Evolutionary conservation across 169 alveolate species (phyloP).

Genomic region (Plasmodium yoelii): DNA sequence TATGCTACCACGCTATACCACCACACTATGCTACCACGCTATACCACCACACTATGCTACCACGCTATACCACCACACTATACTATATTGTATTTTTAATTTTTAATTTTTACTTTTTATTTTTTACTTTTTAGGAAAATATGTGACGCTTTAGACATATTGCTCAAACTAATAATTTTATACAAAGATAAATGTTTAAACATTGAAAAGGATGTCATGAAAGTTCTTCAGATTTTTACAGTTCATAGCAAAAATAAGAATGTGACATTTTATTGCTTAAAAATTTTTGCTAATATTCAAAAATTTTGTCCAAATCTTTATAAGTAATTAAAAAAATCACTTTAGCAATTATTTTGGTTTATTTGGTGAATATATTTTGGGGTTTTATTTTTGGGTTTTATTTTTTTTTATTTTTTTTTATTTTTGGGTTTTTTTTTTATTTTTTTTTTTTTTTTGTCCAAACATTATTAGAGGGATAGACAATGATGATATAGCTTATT

Average conservation of each 20-base stretch:
- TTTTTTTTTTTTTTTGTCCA: background rate
- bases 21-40: too few relatives aligned
- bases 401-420: too few relatives aligned
- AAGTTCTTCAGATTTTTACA: constrained; percentile 59
- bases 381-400: too few relatives aligned
- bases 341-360: background rate
- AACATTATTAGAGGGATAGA: constrained; percentile 50
- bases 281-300: constrained; percentile 73
- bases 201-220: constrained; percentile 62
- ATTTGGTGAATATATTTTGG: too few relatives aligned
- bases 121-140: constrained; percentile 20
- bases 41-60: too few relatives aligned
- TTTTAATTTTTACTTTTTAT: too few relatives aligned
- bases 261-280: constrained; percentile 52
- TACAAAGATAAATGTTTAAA: constrained; percentile 72
- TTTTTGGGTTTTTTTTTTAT: too few relatives aligned
- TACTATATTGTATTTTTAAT: too few relatives aligned
- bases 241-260: constrained; percentile 62
- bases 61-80: too few relatives aligned
- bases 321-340: constrained; percentile 11
- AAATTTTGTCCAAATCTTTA: constrained; percentile 46
- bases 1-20: too few relatives aligned
- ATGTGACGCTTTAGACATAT: constrained; percentile 47
- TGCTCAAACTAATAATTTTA: constrained; percentile 35
- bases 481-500: constrained; percentile 67